phyloP scores from a whole-genome alignment of 2,329 filamentous ascomycete genomes.

The Ceratocystis lukuohia region DNA sequence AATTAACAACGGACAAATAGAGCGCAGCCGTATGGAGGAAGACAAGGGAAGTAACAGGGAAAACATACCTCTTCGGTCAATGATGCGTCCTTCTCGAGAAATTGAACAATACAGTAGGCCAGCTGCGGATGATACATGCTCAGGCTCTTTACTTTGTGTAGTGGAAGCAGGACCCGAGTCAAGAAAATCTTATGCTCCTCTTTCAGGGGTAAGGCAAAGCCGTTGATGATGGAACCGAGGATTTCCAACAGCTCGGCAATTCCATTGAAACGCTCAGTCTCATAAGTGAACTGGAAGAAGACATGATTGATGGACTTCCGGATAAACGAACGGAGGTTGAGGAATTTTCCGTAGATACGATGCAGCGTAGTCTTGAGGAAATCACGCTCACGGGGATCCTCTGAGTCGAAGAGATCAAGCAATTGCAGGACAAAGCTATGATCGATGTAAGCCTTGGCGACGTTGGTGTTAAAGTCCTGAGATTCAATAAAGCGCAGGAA shows the following conservation, averaged over 20 bases:
- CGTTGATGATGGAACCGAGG: conserved; percentile 96
- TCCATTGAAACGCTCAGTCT: conserved; percentile 96
- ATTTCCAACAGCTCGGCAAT: conserved; percentile 96
- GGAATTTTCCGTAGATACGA: conserved; percentile 96
- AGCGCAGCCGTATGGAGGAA: conserved; percentile 1
- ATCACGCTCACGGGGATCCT: conserved; percentile 90
- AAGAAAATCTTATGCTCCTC: conserved; percentile 98
- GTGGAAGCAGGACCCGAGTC: conserved; percentile 77
- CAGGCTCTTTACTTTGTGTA: conserved; percentile 96
- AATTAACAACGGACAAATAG: neutral
- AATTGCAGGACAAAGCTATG: conserved; percentile 94
- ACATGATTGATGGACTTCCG: conserved; percentile 98
- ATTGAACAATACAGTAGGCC: conserved; percentile 97
- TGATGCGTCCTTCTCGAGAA: conserved; percentile 92
- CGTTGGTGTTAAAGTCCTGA: conserved; percentile 99
- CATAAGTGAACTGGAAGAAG: conserved; percentile 98
- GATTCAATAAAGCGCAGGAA: conserved; percentile 98
- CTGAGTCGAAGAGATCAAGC: conserved; percentile 95
- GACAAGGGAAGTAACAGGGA: conserved; percentile 16
- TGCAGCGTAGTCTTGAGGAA: conserved; percentile 97
- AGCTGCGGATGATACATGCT: conserved; percentile 99
- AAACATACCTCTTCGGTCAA: conserved; percentile 79
- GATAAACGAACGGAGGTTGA: conserved; percentile 95
- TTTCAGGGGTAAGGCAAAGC: conserved; percentile 89
- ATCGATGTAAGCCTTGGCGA: conserved; percentile 96